phyloP scores from a whole-genome alignment of 2,329 filamentous ascomycete species.

The Plectosphaerella plurivora region DNA sequence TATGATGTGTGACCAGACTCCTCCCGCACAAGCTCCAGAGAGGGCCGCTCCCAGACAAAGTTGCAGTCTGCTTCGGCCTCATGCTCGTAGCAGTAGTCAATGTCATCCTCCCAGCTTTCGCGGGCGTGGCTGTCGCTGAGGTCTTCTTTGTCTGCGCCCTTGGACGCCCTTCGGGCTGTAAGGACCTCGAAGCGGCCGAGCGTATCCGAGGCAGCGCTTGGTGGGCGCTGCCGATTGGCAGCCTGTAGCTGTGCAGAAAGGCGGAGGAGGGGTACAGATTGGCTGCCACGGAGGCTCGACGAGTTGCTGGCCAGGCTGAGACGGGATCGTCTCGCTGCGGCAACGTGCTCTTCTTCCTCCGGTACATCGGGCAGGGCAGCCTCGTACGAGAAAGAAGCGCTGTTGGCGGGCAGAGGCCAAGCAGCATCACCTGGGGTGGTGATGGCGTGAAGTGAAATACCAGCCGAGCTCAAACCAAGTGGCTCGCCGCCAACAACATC shows the following conservation, averaged over 20 bases:
- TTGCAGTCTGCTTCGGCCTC: constrained; percentile 63
- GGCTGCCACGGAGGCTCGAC: constrained; percentile 49
- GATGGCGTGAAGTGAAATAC: constrained; percentile 26
- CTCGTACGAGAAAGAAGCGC: constrained; percentile 30
- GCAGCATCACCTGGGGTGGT: constrained; percentile 36
- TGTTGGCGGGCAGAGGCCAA: constrained; percentile 37
- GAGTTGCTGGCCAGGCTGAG: constrained; percentile 41
- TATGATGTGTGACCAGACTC: constrained; percentile 1
- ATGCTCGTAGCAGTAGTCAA: constrained; percentile 68
- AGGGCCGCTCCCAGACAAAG: constrained; percentile 60
- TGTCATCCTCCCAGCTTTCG: constrained; percentile 63
- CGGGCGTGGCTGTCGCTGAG: constrained; percentile 24
- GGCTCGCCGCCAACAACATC: too few species aligned
- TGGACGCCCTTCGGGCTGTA: constrained; percentile 27
- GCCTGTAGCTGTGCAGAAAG: constrained; percentile 31
- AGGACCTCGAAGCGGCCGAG: constrained; percentile 38
- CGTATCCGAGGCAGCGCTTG: constrained; percentile 49
- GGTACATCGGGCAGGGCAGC: constrained; percentile 53
- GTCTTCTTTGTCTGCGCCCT: constrained; percentile 18
- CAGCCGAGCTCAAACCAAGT: too few species aligned
- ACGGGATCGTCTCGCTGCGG: constrained; percentile 30
- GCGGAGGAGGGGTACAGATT: constrained; percentile 52
- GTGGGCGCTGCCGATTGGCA: constrained; percentile 21
- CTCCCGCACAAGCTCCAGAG: constrained; percentile 39
- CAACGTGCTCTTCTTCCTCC: constrained; percentile 55